Conservation (phyloP, 371 early-diverging fungal species). For the Mucor sp. region DNA sequence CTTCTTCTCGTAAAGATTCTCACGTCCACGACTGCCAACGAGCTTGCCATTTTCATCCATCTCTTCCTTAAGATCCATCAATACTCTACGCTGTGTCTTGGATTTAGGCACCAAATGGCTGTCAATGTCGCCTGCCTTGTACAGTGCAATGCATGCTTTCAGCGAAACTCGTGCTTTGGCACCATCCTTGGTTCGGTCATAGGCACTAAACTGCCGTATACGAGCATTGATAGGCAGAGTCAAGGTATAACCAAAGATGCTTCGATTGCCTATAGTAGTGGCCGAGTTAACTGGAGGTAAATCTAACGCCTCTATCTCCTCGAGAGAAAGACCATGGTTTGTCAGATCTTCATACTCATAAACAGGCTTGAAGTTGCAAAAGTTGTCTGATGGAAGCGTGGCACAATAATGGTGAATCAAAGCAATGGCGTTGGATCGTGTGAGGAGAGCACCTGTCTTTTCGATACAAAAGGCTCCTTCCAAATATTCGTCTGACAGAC, state of each 20-base stretch:
- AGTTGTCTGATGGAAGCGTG: constrained; percentile 5
- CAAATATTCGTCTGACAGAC: neutral
- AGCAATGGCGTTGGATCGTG: constrained; percentile 1
- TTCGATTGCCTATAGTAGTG: too few species aligned
- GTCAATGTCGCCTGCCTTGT: constrained; percentile 65
- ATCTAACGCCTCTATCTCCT: neutral
- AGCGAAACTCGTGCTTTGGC: constrained; percentile 77
- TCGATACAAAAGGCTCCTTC: neutral
- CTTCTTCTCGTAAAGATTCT: constrained; percentile 26
- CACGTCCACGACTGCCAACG: constrained; percentile 40
- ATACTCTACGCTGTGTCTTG: constrained; percentile 24
- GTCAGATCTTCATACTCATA: neutral
- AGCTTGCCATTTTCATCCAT: constrained; percentile 41
- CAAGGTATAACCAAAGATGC: neutral
- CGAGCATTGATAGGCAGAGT: neutral
- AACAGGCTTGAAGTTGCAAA: constrained; percentile 9
- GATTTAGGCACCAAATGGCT: constrained; percentile 67
- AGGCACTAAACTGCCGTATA: constrained; percentile 11
- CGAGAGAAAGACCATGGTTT: neutral
- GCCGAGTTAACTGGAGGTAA: neutral
- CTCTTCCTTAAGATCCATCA: constrained; percentile 26
- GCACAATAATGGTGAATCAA: constrained; percentile 6
- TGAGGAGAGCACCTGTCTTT: neutral
- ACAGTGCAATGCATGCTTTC: constrained; percentile 68
- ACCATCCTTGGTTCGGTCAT: constrained; percentile 18